Evolutionary conservation across 805 yeast species (phyloP).

Genomic region (Kodamaea hsintzibuensis): DNA sequence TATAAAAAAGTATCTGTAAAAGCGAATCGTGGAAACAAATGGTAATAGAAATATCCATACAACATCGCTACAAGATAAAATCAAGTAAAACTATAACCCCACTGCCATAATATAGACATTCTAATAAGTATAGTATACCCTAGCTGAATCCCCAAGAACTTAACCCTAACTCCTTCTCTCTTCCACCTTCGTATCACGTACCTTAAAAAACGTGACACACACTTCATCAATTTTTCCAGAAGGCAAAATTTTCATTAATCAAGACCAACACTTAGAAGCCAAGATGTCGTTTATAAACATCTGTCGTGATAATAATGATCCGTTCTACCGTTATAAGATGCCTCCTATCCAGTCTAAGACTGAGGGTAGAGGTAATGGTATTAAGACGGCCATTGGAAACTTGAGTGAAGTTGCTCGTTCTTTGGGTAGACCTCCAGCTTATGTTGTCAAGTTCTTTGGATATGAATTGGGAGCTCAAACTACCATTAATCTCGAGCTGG

Average conservation of each 20-base stretch:
- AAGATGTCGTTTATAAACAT: conserved; percentile 87
- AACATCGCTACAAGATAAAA: no score
- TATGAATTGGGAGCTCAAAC: conserved; percentile 98
- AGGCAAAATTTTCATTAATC: conserved; percentile 8
- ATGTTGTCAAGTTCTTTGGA: conserved; percentile 92
- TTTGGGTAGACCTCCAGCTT: conserved; percentile 87
- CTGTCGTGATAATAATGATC: conserved; percentile 96
- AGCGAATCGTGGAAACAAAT: no score
- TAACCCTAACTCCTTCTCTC: no score
- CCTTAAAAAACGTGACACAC: neutral
- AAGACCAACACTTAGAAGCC: conserved; percentile 5
- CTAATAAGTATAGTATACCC: no score
- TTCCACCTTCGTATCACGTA: neutral
- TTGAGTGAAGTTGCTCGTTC: conserved; percentile 93
- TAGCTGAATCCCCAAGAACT: no score
- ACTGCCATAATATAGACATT: no score
- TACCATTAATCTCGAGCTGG: conserved; percentile 71
- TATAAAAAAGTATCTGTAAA: no score
- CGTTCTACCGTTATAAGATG: conserved; percentile 99
- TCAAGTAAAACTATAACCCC: no score
- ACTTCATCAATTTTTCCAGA: neutral
- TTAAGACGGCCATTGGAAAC: conserved; percentile 90
- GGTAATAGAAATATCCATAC: no score
- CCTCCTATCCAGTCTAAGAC: conserved; percentile 96
- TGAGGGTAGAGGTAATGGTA: conserved; percentile 99